phyloP scores from a whole-genome alignment of 169 alveolate genomes.

The Plasmodium chabaudi region DNA sequence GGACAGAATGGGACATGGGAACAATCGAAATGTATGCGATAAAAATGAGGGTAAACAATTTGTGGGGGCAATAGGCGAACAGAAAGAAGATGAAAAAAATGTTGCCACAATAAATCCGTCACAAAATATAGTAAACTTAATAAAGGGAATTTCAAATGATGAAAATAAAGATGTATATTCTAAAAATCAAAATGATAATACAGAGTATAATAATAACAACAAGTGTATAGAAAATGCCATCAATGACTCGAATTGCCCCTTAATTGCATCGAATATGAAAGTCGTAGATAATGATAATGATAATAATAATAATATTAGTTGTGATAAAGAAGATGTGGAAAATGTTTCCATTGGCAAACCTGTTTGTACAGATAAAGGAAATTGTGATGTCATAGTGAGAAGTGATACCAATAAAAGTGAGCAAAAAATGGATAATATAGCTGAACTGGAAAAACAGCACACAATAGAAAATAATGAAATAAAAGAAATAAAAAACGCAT shows the following conservation, averaged over 20 bases:
- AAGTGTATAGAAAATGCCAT: neutral
- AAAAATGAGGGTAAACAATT: neutral
- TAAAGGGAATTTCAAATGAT: neutral
- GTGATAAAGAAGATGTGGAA: neutral
- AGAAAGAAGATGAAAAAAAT: neutral
- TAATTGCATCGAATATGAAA: conserved; percentile 1
- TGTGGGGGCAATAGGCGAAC: too few relatives aligned
- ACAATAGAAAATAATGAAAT: too few relatives aligned
- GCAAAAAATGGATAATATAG: too few relatives aligned
- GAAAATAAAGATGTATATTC: neutral
- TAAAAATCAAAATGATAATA: neutral
- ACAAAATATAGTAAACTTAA: neutral
- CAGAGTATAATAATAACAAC: neutral
- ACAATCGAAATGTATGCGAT: neutral
- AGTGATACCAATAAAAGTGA: too few relatives aligned
- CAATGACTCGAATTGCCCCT: neutral
- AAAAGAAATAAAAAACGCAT: too few relatives aligned
- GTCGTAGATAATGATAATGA: too few relatives aligned
- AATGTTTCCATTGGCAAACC: too few relatives aligned
- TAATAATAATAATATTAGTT: neutral
- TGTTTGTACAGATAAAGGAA: too few relatives aligned
- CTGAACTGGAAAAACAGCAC: too few relatives aligned
- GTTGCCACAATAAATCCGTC: neutral
- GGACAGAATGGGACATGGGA: neutral
- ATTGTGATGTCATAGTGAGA: too few relatives aligned